Evolutionary conservation across 129 eudicot genomes (phyloP), one percentile per base, ranked within the genome.

Genomic region (Deinandra increscens): DNA sequence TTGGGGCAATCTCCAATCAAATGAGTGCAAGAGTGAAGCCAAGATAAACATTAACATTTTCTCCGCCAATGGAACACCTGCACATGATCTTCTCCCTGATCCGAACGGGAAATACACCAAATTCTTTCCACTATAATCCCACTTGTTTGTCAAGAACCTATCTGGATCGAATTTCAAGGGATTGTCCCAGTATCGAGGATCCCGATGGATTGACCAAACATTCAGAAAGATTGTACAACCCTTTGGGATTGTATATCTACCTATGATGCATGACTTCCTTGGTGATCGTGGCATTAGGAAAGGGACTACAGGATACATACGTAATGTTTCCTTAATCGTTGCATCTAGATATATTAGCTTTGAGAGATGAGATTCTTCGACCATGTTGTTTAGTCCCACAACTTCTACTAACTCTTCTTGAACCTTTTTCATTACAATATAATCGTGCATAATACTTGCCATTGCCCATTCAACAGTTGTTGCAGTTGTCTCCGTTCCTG

Each of bases 171-270:
- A 68, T 11, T 50, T 22, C 48, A 50, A 34, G 3, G 73, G 73
- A 11, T 68, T 36, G 20, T 68, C 73, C 73, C 50, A 68, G 22
- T 68, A 68, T 1, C 62, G 49, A 17, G 49, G 62, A 68, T 68
- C 73, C n/a, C 38, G 49, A 48, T 68, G 63, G 26, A 68, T 68
- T 68, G 73, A 49, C 73, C 73, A 68, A 50, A 33, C 50, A 50
- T 68, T 50, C 6, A 68, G 12, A 50, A 68, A 15, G 36, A 51
- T 20, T 0, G 63, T 50, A 68, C 49, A 50, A 34, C 73, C 73
- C 48, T 50, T 50, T 18, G 63, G 73, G 18, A 68, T 51, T 14
- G 37, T 68, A 41, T 50, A 68, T 34, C 73, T 49, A 1, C 62
- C 73, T 51, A 68, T 63, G 0, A 0, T 50, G 50, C 73, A 68